Evolutionary conservation across 768 basidiomycete genomes (phyloP).

Genomic region (Agaricus subrufescens): DNA sequence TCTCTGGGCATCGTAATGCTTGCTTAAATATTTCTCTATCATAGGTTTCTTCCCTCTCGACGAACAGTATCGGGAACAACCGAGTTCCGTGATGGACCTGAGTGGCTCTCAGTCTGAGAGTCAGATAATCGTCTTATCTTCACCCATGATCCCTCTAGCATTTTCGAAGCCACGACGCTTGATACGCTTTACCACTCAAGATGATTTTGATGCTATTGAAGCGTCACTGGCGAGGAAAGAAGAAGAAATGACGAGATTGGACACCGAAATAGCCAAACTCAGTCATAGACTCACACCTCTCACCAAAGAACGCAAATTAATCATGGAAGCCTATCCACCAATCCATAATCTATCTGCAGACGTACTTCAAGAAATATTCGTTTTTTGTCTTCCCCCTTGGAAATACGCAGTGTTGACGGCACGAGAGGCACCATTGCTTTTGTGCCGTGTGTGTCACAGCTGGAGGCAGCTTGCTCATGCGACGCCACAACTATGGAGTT

Average conservation of each 20-base stretch:
- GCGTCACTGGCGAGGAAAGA: too few species aligned
- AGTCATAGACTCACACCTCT: not conserved
- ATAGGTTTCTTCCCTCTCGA: too few species aligned
- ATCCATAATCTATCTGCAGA: slow-evolving; percentile 15
- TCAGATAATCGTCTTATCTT: too few species aligned
- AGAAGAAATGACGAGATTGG: not conserved
- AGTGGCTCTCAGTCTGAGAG: too few species aligned
- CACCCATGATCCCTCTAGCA: too few species aligned
- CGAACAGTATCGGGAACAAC: too few species aligned
- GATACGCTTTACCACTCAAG: too few species aligned
- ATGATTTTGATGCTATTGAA: too few species aligned
- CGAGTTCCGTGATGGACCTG: too few species aligned
- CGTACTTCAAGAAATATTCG: slow-evolving; percentile 18
- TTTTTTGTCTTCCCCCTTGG: slow-evolving; percentile 11
- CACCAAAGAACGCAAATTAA: not conserved
- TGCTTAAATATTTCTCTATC: too few species aligned
- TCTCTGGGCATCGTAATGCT: too few species aligned
- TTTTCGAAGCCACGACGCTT: too few species aligned
- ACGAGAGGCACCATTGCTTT: slow-evolving; percentile 13
- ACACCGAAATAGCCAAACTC: not conserved
- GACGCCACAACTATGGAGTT: slow-evolving; percentile 15
- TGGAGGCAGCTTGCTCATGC: slow-evolving; percentile 14
- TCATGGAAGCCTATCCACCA: not conserved
- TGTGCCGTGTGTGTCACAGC: slow-evolving; percentile 13
- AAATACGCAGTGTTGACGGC: slow-evolving; percentile 11